Base-by-base conservation (phyloP, 768 basidiomycete genomes). In the Termitomyces sp. region DNA sequence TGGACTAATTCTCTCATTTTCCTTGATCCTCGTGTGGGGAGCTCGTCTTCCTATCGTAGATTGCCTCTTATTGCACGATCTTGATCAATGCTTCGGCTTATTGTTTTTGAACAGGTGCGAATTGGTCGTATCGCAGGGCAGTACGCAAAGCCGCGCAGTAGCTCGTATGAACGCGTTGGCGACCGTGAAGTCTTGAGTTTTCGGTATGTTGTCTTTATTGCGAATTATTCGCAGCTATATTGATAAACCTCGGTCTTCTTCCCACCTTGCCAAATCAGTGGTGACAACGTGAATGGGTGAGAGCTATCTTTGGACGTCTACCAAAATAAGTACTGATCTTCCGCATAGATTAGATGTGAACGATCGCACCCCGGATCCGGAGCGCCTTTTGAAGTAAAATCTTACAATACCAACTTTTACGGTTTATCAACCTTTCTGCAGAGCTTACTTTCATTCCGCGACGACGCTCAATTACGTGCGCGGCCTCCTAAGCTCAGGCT, bases 391-490 rank as follows among this genome's bases (percentile, higher is more conserved):
- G 12, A 88, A 85, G 93, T 89, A 64, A 10, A 39, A n/a, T 3
- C 10, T 20, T n/a, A 14, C 7, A 18, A 6, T 37, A 6, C 12
- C 2, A 12, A 27, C 30, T 30, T 30, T 13, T 39, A 24, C n/a
- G 5, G n/a, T 52, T 52, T 2, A 52, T 6, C 7, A 26, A 52
- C 51, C n/a, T 20, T 39, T 30, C 24, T 14, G 26, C 27, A 95
- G 92, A 61, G 95, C 96, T 2, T 98, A 98, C 80, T 98, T 98
- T 76, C 89, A 98, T 74, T 98, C 96, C 0, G 82, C 93, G 0
- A 82, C 95, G 8, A 98, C 97, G 0, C 79, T 98, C 42, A 99
- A 99, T 75, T 87, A 95, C 72, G 81, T 98, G 57, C 89, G 97
- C 18, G 83, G 87, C 2, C 82, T 98, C 37, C 83, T 99, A 6